Evolutionary conservation across 768 basidiomycete species (phyloP), one percentile per base, ranked within the genome.

Genomic region (Pholiota microspora): DNA sequence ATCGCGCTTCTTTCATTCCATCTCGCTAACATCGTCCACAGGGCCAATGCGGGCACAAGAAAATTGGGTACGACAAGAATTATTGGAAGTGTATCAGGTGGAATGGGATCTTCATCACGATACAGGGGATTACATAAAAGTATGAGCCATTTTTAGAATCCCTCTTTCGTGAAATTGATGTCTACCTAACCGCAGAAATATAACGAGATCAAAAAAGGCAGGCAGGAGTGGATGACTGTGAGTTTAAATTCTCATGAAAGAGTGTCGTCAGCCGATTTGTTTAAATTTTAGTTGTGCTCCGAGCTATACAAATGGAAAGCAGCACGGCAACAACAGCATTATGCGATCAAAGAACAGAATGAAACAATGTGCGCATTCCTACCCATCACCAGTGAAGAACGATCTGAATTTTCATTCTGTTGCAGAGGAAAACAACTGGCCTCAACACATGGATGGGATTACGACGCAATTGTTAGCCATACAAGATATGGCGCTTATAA

Each of bases 401-500:
- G 25, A 34, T 3, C 38, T 29, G 15, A 15, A 18, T 31, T 10
- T 53, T 55, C 28, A 44, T n/a, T 4, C 29, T 54, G 4, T 28
- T 57, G 7, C 45, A 84, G 83, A 48, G 71, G 70, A 16, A 65
- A 60, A 45, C 0, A 0, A 0, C 58, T 76, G 24, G 78, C 79
- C 0, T 10, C 42, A 0, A n/a, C 44, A 3, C 62, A 77, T 56
- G 81, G 81, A 5, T 84, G 79, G 73, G 54, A 69, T 1, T 59
- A 67, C 12, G 59, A 56, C 23, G 76, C 83, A 56, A 64, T 87
- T 21, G 28, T 78, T 29, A 67, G 68, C 10, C 67, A 70, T 3
- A 69, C 69, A 2, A 55, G 72, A 2, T 85, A 75, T 61, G 72
- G 73, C 2, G 38, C 62, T 5, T 63, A 83, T 18, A 68, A 72